These are phyloP conservation scores for Globisporangium alternatum DNA, from an alignment of 352 stramenopile genomes.

Conservation along the genomic window DNA sequence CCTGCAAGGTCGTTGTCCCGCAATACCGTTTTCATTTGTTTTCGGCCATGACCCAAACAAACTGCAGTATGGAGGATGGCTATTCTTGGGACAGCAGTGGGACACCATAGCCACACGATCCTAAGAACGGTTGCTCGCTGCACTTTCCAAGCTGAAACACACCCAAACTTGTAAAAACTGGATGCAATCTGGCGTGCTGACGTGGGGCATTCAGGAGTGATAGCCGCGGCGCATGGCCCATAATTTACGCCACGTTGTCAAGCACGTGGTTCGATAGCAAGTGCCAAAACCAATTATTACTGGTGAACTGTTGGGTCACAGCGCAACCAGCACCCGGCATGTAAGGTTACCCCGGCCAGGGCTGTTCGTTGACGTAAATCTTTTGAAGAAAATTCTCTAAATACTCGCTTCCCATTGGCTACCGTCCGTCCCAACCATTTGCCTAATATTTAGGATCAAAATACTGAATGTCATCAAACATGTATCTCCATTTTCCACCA, in stretches of 20 bases:
- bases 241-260: no score
- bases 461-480: not conserved
- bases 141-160: not conserved
- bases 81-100: not conserved
- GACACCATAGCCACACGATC: not conserved
- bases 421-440: not conserved
- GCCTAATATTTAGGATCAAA: not conserved
- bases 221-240: not conserved
- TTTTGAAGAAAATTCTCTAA: slow-evolving; percentile 11
- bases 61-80: not conserved
- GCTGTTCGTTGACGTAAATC: not conserved
- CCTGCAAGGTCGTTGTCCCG: not conserved
- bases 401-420: slow-evolving; percentile 10
- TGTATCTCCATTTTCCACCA: not conserved
- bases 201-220: not conserved
- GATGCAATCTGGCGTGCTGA: no score
- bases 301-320: not conserved
- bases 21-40: not conserved
- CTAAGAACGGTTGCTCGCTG: not conserved
- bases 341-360: no score
- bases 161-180: not conserved
- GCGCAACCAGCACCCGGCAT: no score
- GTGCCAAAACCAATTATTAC: not conserved
- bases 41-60: not conserved
- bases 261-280: no score